Evolutionary conservation across 176 grass and related monocot genomes (phyloP), one percentile per base, ranked within the genome.

Genomic region (Oryza officinalis): DNA sequence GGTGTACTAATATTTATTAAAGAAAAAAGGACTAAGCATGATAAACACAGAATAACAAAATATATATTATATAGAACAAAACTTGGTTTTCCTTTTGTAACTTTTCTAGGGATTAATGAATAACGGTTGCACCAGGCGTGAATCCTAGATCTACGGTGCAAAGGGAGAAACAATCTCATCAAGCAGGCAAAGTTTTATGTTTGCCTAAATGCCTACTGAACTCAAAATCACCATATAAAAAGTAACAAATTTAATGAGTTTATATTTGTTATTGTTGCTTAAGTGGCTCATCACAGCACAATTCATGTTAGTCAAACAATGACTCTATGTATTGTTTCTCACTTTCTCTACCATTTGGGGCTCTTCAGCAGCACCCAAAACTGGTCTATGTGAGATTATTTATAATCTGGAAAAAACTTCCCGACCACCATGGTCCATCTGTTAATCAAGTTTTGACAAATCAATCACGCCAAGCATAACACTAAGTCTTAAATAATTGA

Each of bases 71-170:
- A 26, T 0, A 32, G 5, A 66, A 18, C 7, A 17, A 63, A 37
- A 18, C 32, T 14, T 25, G 1, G 31, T 52, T 83, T 74, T 43
- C 41, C 23, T 17, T 52, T 26, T 27, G 31, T n/a, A 7, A 0
- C 41, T 66, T 67, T 75, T 27, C 60, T 67, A 66, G 33, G 37
- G 30, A 75, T 75, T n/a, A 74, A 65, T 26, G 27, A 64, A 74
- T 45, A 2, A 74, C 11, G 22, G 38, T 1, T 52, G n/a, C 74
- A 75, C 20, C 57, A 65, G 27, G 65, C 45, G 5, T 52, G 5
- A 25, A 49, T 47, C 27, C 30, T 28, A n/a, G 33, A 79, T 26
- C 17, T 77, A 85, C 22, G 31, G 30, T 45, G 75, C 4, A 38
- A 22, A 54, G 27, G 23, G 13, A 43, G 64, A 69, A 43, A 28